Conservation (phyloP, 139 green algal genomes). For the Asterochloris sp. region DNA sequence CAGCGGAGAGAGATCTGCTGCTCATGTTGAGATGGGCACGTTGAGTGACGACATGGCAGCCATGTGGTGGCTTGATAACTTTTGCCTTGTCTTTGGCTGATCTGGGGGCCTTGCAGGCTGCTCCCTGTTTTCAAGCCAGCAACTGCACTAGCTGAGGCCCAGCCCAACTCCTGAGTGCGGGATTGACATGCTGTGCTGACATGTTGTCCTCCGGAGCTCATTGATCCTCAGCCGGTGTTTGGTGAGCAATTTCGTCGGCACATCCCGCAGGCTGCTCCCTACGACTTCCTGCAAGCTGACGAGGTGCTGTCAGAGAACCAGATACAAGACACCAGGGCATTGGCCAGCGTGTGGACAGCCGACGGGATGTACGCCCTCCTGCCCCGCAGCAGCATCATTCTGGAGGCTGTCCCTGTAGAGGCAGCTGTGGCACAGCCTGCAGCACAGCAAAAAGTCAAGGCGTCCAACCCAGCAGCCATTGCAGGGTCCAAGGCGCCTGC, state of each 20-base stretch:
- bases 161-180: background rate
- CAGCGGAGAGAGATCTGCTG: background rate
- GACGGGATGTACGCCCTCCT: slow-evolving; percentile 70
- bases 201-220: background rate
- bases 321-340: slow-evolving; percentile 26
- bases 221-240: background rate
- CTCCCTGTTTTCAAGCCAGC: background rate
- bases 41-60: background rate
- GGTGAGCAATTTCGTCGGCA: background rate
- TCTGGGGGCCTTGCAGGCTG: too few relatives aligned
- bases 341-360: slow-evolving; percentile 62
- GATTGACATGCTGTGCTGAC: too few relatives aligned
- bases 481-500: too few relatives aligned
- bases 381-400: slow-evolving; percentile 70
- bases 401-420: slow-evolving; percentile 51
- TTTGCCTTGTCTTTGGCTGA: too few relatives aligned
- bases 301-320: slow-evolving; percentile 38
- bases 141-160: background rate
- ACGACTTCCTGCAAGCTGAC: slow-evolving; percentile 75
- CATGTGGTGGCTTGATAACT: too few relatives aligned
- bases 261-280: slow-evolving; percentile 52
- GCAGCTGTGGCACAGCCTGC: background rate
- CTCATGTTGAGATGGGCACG: too few relatives aligned
- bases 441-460: background rate
- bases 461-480: too few relatives aligned